phyloP scores from a whole-genome alignment of 352 stramenopile species.

The Phytophthora hybrid region DNA sequence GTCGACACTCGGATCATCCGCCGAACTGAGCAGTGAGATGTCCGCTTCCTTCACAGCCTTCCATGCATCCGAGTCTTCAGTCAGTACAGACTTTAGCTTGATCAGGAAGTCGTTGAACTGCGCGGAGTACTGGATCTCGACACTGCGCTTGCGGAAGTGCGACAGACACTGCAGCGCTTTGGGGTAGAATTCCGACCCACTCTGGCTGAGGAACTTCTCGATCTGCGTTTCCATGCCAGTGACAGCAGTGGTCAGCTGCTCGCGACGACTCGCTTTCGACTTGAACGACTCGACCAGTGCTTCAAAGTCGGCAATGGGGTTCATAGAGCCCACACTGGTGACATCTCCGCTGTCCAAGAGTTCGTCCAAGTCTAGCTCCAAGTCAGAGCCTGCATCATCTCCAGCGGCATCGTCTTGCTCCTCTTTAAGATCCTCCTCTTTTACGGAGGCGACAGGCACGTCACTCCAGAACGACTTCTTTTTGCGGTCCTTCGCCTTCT shows the following conservation, averaged over 20 bases:
- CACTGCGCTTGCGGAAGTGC: constrained; percentile 76
- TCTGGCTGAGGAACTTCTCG: constrained; percentile 63
- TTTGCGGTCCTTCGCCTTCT: constrained; percentile 68
- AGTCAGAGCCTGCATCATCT: constrained; percentile 56
- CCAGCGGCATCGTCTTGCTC: constrained; percentile 37
- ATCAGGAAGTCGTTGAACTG: constrained; percentile 82
- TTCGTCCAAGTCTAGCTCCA: constrained; percentile 77
- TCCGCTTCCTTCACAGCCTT: constrained; percentile 60
- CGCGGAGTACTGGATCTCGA: constrained; percentile 74
- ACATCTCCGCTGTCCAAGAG: constrained; percentile 72
- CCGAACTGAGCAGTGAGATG: constrained; percentile 62
- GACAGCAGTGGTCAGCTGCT: constrained; percentile 58
- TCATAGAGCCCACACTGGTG: constrained; percentile 83
- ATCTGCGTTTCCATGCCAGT: constrained; percentile 79
- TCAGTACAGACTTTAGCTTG: constrained; percentile 57
- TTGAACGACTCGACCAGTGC: constrained; percentile 59
- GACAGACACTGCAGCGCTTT: constrained; percentile 77
- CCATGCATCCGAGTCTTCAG: constrained; percentile 62
- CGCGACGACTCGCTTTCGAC: constrained; percentile 50
- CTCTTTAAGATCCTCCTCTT: constrained; percentile 55
- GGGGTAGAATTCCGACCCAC: constrained; percentile 56
- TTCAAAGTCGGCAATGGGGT: constrained; percentile 87
- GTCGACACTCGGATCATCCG: constrained; percentile 66
- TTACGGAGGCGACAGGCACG: constrained; percentile 40
- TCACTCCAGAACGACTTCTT: constrained; percentile 89